Base-by-base conservation (phyloP, 1,139 yeast species). In the Candida mesenterica region DNA sequence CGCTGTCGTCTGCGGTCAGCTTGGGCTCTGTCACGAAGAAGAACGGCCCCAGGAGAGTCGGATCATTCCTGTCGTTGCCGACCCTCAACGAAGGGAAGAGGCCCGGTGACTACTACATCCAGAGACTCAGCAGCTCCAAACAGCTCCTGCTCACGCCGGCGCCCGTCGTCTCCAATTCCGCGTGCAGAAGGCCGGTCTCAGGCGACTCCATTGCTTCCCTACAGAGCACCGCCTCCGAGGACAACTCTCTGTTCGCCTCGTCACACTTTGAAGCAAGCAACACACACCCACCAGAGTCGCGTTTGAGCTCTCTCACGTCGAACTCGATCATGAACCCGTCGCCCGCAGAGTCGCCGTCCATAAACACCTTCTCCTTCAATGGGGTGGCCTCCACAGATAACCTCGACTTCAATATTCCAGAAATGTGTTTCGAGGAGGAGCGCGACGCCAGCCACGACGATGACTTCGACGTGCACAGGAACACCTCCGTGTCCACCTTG, bases 81-180 rank as follows among this genome's bases (percentile, higher is more conserved):
- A 48, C 52, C 3, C 38, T 52, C n/a, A 49, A 41, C 28, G 67
- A 43, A 17, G 29, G 46, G n/a, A 67, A 66, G 41, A 48, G 75
- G 29, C 75, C 75, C 1, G 68, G 74, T 26, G 74, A 68, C 44
- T 68, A 66, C 46, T 69, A 59, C 42, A 58, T 66, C 28, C 62
- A 61, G 34, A 65, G 62, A 39, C 45, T 67, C 31, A 53, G 49
- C 33, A 42, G 34, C 29, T 38, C 25, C 12, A 33, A 31, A 20
- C 24, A 33, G 4, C 24, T 26, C 13, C 40, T 19, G 30, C 17
- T 23, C 4, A 33, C 38, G 13, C 38, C 44, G 12, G 33, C 32
- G 4, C 37, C 41, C 1, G 32, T 33, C 3, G 23, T 47, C 25
- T 24, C 27, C 30, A 43, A 7, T n/a, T 7, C 26, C 6, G 7